phyloP scores from a whole-genome alignment of 257 asterid genomes.

The Solanum tarijense region DNA sequence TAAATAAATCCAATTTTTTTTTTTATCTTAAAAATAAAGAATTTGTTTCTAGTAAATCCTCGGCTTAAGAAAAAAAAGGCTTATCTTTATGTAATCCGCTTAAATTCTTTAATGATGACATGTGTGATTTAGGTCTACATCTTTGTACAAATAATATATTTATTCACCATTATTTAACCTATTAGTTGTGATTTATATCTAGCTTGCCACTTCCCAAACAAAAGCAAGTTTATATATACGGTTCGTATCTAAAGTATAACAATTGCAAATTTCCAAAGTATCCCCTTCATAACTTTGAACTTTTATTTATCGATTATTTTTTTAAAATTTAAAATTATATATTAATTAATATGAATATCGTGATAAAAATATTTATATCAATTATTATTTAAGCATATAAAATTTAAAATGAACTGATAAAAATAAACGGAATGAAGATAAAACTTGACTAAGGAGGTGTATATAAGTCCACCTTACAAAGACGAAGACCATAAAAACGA shows the following conservation, averaged over 20 bases:
- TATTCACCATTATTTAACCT: not conserved
- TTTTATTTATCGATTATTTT: too few relatives aligned
- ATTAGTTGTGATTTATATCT: not conserved
- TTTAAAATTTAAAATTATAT: too few relatives aligned
- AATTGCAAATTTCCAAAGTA: not conserved
- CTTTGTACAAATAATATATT: not conserved
- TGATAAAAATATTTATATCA: too few relatives aligned
- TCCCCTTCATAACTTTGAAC: too few relatives aligned
- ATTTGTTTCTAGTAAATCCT: too few relatives aligned
- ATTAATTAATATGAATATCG: too few relatives aligned
- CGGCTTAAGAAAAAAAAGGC: not conserved
- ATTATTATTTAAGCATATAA: fast-evolving
- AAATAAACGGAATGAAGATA: too few relatives aligned
- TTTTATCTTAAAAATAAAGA: too few relatives aligned
- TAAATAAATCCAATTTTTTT: too few relatives aligned
- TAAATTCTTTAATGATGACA: not conserved
- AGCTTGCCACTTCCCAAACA: not conserved
- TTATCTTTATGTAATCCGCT: not conserved
- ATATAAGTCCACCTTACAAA: not conserved
- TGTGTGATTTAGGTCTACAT: not conserved
- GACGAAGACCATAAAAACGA: not conserved
- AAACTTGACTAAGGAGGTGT: not conserved
- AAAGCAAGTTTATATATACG: not conserved
- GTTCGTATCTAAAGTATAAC: too few relatives aligned
- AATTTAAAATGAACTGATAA: too few relatives aligned